Percentiles rank a stretch among this genome's conserved stretches.
Evolutionary conservation across 768 basidiomycete species (phyloP).

Genomic region (Collybia sp.): DNA sequence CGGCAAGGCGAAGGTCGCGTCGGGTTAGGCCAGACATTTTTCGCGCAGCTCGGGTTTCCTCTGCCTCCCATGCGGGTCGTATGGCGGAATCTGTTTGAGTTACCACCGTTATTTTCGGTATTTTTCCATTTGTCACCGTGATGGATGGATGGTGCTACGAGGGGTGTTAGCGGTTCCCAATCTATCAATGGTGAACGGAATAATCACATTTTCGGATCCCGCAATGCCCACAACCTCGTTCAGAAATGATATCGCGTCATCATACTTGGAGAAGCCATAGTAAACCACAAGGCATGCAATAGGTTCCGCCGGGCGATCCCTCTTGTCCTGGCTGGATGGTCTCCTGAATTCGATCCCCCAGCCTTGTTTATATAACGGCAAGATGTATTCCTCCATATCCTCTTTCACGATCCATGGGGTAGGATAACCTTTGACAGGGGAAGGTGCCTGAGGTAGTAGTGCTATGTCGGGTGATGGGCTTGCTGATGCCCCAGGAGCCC

Average conservation of each 20-base stretch:
- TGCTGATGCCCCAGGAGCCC: too few relatives aligned
- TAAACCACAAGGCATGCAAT: slow-evolving; percentile 8
- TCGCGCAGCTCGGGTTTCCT: not conserved
- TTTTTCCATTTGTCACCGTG: slow-evolving; percentile 8
- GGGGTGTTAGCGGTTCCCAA: not conserved
- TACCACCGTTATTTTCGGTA: slow-evolving; percentile 9
- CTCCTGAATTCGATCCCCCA: slow-evolving; percentile 16
- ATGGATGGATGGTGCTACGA: slow-evolving; percentile 20
- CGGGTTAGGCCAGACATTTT: slow-evolving; percentile 37
- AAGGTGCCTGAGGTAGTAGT: slow-evolving; percentile 15
- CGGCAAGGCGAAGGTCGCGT: slow-evolving; percentile 47
- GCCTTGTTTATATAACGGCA: slow-evolving; percentile 27
- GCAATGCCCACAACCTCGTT: slow-evolving; percentile 9
- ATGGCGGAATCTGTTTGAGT: slow-evolving; percentile 20
- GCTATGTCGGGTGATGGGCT: not conserved
- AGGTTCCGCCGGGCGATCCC: not conserved
- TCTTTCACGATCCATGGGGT: slow-evolving; percentile 26
- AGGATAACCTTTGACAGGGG: slow-evolving; percentile 13
- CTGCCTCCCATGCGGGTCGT: slow-evolving; percentile 5
- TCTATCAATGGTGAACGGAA: not conserved
- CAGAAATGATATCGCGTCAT: slow-evolving; percentile 14
- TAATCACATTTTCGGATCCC: slow-evolving; percentile 23
- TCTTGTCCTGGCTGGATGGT: not conserved
- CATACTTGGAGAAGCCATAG: slow-evolving; percentile 14
- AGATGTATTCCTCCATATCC: slow-evolving; percentile 27